Evolutionary conservation across 805 yeast species (phyloP), one percentile per base, ranked within the genome.

Genomic region (Maudiozyma turicensis): DNA sequence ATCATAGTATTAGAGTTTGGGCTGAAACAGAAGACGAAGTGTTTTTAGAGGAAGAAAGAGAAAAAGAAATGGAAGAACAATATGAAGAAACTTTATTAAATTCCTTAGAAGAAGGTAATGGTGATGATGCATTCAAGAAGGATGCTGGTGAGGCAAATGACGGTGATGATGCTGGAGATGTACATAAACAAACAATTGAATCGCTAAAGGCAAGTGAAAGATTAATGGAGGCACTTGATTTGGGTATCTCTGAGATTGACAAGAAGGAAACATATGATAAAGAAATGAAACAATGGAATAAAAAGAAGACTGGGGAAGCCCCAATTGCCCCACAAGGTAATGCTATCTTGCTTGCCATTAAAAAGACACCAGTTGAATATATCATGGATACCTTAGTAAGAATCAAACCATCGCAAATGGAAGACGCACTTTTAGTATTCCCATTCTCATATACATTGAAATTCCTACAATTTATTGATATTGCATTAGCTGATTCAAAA

Each of bases 1-100:
- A 93, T 65, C 95, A 88, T 62, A 82, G 95, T 59, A 80, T 91
- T 45, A 77, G 99, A 64, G 68, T 90, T n/a, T 93, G 99, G 99
- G 77, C 76, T 51, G 89, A 88, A 64, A 86, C 95, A 5, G 93
- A 86, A 48, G 99, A 93, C 64, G 90, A 91, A 58, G 93, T 93
- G n/a, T 93, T 93, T 64, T 69, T 93, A 52, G 97, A 93, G 66
- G 99, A 93, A 72, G 99, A 93, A 70, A 76, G 93, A 50, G 99
- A 93, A 64, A 86, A 84, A 66, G 99, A 93, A 66, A 74, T 89
- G 78, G 99, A 93, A 64, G 96, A 90, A 65, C 70, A 82, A 49
- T 88, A 90, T 61, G 98, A 93, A 63, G 75, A 78, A n/a, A 85
- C 84, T 7, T 71, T 93, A 43, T 72, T 89, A 46, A 80, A 77